Conservation (phyloP, 805 yeast genomes). For the Candida ovalis region DNA sequence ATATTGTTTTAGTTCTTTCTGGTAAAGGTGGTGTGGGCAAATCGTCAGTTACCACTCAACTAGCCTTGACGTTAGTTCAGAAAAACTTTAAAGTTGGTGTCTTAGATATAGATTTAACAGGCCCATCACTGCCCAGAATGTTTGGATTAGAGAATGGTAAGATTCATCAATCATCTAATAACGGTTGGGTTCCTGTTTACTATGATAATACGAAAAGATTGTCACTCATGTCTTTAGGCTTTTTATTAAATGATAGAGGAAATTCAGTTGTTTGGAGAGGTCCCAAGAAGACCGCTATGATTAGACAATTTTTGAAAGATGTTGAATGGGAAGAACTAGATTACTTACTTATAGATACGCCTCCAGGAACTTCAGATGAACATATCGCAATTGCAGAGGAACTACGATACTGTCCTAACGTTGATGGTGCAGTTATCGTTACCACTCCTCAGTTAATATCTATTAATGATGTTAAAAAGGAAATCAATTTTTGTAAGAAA, state of each 20-base stretch:
- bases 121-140: constrained; percentile 96
- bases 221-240: constrained; percentile 83
- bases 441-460: constrained; percentile 96
- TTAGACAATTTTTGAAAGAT: constrained; percentile 85
- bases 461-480: constrained; percentile 91
- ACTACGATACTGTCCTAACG: constrained; percentile 55
- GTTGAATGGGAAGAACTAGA: constrained; percentile 86
- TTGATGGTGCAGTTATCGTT: constrained; percentile 92
- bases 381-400: constrained; percentile 97
- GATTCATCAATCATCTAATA: constrained; percentile 74
- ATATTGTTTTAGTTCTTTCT: constrained; percentile 76
- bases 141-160: constrained; percentile 82
- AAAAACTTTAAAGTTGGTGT: constrained; percentile 87
- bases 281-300: constrained; percentile 97
- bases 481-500: constrained; percentile 85
- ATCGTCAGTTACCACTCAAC: constrained; percentile 91
- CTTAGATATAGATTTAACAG: constrained; percentile 90
- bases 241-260: constrained; percentile 76
- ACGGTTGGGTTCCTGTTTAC: constrained; percentile 95
- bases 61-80: constrained; percentile 74
- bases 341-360: constrained; percentile 88
- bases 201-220: constrained; percentile 43
- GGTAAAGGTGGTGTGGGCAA: constrained; percentile 99
- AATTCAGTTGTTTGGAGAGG: constrained; percentile 98
- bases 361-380: constrained; percentile 98